Conservation (phyloP, 2,329 filamentous ascomycete genomes). For the Aspergillus unguis region DNA sequence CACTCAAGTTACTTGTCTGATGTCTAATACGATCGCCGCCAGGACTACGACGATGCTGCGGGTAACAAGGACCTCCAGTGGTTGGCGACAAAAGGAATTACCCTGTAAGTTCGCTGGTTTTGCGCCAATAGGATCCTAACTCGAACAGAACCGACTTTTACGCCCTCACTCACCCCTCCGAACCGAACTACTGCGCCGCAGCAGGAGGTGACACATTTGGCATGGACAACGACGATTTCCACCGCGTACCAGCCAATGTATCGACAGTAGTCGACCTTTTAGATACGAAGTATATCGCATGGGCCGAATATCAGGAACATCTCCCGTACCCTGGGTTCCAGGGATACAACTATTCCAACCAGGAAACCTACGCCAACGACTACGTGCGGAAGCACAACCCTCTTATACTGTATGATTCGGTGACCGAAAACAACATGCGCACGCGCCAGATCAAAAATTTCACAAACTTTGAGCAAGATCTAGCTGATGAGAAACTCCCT, state of each 20-base stretch:
- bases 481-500: slow-evolving; percentile 61
- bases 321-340: slow-evolving; percentile 73
- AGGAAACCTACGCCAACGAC: slow-evolving; percentile 60
- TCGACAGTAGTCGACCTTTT: slow-evolving; percentile 67
- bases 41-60: slow-evolving; percentile 59
- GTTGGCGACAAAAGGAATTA: slow-evolving; percentile 53
- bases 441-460: slow-evolving; percentile 72
- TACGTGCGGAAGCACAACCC: slow-evolving; percentile 81
- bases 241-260: slow-evolving; percentile 57
- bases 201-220: slow-evolving; percentile 71
- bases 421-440: slow-evolving; percentile 58
- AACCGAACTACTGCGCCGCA: slow-evolving; percentile 71
- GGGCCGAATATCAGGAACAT: slow-evolving; percentile 74
- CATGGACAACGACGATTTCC: slow-evolving; percentile 65
- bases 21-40: slow-evolving; percentile 2
- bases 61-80: slow-evolving; percentile 49
- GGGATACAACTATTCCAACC: slow-evolving; percentile 59
- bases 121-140: slow-evolving; percentile 2
- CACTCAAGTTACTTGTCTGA: not conserved
- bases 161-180: slow-evolving; percentile 67
- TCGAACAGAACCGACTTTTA: slow-evolving; percentile 48
- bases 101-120: slow-evolving; percentile 38
- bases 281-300: slow-evolving; percentile 62
- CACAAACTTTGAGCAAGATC: slow-evolving; percentile 64
- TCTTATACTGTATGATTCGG: slow-evolving; percentile 63